Evolutionary conservation across 352 stramenopile genomes (phyloP).

Genomic region (Phytophthora meadii): DNA sequence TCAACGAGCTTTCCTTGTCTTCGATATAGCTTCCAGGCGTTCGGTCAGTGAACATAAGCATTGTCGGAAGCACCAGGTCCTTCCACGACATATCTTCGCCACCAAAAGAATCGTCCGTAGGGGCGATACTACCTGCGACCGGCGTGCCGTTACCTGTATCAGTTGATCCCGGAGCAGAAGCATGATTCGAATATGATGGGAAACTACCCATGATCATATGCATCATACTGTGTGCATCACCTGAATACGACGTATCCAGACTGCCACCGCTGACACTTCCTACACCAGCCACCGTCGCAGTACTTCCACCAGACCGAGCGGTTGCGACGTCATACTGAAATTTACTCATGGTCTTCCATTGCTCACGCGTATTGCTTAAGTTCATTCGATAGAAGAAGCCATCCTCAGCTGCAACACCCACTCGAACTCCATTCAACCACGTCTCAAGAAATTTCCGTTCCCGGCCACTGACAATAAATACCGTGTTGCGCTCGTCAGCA

Average conservation of each 20-base stretch:
- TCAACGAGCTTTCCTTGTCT: constrained; percentile 87
- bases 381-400: constrained; percentile 88
- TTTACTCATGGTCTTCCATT: constrained; percentile 88
- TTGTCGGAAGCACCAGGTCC: constrained; percentile 77
- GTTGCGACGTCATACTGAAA: constrained; percentile 76
- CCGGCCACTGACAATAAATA: constrained; percentile 79
- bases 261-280: constrained; percentile 31
- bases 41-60: constrained; percentile 79
- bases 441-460: constrained; percentile 92
- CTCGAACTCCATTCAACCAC: constrained; percentile 79
- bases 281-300: constrained; percentile 24
- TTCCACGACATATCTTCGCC: constrained; percentile 81
- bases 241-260: constrained; percentile 45
- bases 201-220: constrained; percentile 61
- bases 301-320: constrained; percentile 40
- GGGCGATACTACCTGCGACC: constrained; percentile 34
- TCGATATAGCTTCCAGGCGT: constrained; percentile 86
- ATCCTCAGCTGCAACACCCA: constrained; percentile 79
- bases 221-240: constrained; percentile 42
- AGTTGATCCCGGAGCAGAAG: constrained; percentile 20
- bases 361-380: constrained; percentile 67
- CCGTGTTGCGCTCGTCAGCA: constrained; percentile 70
- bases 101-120: constrained; percentile 58
- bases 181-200: constrained; percentile 45
- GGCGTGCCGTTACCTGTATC: constrained; percentile 30